These are phyloP conservation scores for Arthromyces matolae DNA, from an alignment of 768 basidiomycete genomes.

Conservation along the genomic window DNA sequence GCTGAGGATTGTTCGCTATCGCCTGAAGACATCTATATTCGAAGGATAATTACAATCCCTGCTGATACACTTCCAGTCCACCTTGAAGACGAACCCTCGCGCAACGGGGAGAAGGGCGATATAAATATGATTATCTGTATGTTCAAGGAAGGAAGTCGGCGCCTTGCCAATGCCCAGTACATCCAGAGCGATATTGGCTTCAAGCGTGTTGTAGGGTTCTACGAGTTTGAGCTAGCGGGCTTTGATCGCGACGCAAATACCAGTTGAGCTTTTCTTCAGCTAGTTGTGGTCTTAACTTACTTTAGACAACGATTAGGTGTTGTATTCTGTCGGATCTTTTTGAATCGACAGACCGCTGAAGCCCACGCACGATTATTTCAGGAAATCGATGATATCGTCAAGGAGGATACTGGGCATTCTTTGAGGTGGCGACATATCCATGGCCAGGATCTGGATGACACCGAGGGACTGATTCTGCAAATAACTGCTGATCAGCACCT, in stretches of 20 bases:
- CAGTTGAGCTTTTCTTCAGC: not conserved
- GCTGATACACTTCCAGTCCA: not conserved
- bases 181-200: constrained; percentile 27
- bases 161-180: constrained; percentile 18
- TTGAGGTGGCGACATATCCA: constrained; percentile 23
- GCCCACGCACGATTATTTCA: constrained; percentile 19
- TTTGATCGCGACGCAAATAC: not conserved
- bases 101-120: constrained; percentile 7
- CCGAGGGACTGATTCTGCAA: constrained; percentile 17
- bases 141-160: constrained; percentile 16
- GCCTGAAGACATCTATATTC: not conserved
- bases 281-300: not conserved
- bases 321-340: constrained; percentile 1
- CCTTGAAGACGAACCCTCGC: not conserved
- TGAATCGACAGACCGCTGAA: constrained; percentile 14
- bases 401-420: constrained; percentile 17
- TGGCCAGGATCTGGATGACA: constrained; percentile 6
- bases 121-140: constrained; percentile 25
- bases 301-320: not conserved
- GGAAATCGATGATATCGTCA: constrained; percentile 18
- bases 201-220: constrained; percentile 23
- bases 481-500: constrained; percentile 20
- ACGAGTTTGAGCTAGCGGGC: constrained; percentile 24
- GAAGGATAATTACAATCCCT: not conserved
- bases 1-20: not conserved